A percentile compares a stretch with the other conserved stretches of the same genome.
phyloP scores from a whole-genome alignment of 73 alveolate species.

The Paramecium caudatum region DNA sequence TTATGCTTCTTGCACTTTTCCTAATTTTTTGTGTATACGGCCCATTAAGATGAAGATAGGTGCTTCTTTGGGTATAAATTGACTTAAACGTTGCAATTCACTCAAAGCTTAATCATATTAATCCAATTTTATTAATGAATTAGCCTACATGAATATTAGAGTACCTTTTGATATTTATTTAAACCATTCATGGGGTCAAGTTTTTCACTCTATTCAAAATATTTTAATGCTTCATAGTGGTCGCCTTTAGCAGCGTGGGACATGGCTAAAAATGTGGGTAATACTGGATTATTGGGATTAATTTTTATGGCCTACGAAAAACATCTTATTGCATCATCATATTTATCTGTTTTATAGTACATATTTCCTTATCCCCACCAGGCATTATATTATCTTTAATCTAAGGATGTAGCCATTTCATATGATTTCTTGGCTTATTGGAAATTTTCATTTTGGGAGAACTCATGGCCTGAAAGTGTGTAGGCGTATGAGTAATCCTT shows the following conservation, averaged over 20 bases:
- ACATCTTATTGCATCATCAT: conserved; percentile 88
- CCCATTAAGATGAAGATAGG: conserved; percentile 96
- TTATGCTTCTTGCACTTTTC: conserved; percentile 90
- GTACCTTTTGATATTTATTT: conserved; percentile 86
- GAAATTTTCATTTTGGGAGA: conserved; percentile 93
- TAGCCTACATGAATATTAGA: conserved; percentile 81
- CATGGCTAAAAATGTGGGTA: conserved; percentile 94
- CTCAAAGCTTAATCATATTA: conserved; percentile 91
- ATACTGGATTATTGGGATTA: conserved; percentile 90
- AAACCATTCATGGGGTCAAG: conserved; percentile 91
- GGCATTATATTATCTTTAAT: conserved; percentile 97
- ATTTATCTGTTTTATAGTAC: conserved; percentile 94
- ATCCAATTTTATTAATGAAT: conserved; percentile 86
- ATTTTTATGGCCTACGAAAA: conserved; percentile 88
- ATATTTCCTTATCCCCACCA: conserved; percentile 99
- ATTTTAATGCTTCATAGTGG: conserved; percentile 86
- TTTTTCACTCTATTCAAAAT: conserved; percentile 87
- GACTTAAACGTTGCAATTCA: conserved; percentile 85
- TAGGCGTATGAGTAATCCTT: conserved; percentile 93
- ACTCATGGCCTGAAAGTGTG: conserved; percentile 97
- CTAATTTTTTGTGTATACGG: conserved; percentile 88
- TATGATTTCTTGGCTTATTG: conserved; percentile 91
- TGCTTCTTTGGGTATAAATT: conserved; percentile 94
- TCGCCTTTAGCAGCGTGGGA: conserved; percentile 89
- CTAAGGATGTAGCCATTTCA: conserved; percentile 88